Base-by-base conservation (phyloP, 2,329 filamentous ascomycete genomes). In the Fusarium sp. region DNA sequence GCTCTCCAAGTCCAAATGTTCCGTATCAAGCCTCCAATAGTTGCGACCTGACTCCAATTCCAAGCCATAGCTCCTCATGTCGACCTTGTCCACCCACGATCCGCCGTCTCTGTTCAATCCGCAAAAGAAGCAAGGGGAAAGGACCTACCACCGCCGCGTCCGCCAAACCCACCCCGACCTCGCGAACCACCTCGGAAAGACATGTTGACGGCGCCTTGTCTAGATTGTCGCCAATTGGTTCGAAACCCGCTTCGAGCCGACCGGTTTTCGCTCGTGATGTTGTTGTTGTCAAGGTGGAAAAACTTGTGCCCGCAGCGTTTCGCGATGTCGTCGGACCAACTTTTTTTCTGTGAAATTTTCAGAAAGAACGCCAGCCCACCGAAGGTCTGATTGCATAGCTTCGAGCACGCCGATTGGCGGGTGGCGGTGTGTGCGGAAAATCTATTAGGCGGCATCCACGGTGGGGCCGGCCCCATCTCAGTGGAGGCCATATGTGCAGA, bases 181-280 rank as follows among this genome's bases (percentile, higher is more conserved):
- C 78, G 76, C 68, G 76, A 77, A 70, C 77, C 77, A 66, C 79
- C 79, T 77, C 79, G 78, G 77, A 82, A 82, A 72, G 80, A 82
- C 80, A 82, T 82, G 62, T 65, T 73, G 51, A 60, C 60, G 9
- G 57, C 52, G 65, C 39, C 39, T 46, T 34, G 10, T 46, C 34
- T n/a, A 12, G 7, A 30, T 43, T 23, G 48, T 61, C 52, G 51
- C 59, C 56, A 70, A 69, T 60, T 68, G 57, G 39, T 34, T 41
- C 13, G 18, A 56, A 50, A 28, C 40, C 36, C 43, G 46, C 39
- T 40, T 51, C 59, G 64, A 57, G 60, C 50, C 56, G 50, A 56
- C 60, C 51, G 53, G 7, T 37, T 11, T 37, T 58, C 44, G 40
- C 40, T 66, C 60, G 68, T 62, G 60, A 18, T 53, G 18, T 47